Base-by-base conservation (phyloP, 257 asterid genomes). In the Ocimum tenuiflorum region DNA sequence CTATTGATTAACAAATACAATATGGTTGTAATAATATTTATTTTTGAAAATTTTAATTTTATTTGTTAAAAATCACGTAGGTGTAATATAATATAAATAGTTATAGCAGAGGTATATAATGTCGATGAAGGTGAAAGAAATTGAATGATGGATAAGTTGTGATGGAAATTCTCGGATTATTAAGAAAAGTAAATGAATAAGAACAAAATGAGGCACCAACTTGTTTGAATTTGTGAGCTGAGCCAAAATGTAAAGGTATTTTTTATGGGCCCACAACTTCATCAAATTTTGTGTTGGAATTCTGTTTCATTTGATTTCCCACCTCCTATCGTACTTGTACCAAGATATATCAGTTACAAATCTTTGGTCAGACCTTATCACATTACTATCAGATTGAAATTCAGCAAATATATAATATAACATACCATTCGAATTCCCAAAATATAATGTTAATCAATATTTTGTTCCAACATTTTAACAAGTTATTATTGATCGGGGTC, bases 171-270 rank as follows among this genome's bases (percentile, higher is more conserved):
- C 46, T n/a, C 43, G 11, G 31, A 62, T 62, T 46, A 14, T 24
- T n/a, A 24, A 53, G 36, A 45, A 39, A 20, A 5, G 39, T 50
- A 12, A 41, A 7, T n/a, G 18, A n/a, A 46, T 49, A 51, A 46
- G 31, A 63, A 24, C 67, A 33, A 54, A 56, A 11, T 18, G 63
- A n/a, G 69, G 52, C 48, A 77, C 72, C 73, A 63, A 72, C 81
- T 77, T 47, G n/a, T 24, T 70, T 71, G 80, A 77, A 22, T 42
- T 61, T 70, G n/a, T 60, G 56, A 57, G 49, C 51, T 52, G 58
- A 12, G 73, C 78, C 76, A 70, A 60, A 31, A 22, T 41, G 20
- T 54, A 10, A 50, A 43, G 64, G 17, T 50, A 22, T 9, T 54
- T 24, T 24, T 64, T 6, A 11, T 17, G 15, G 55, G 76, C 64